Evolutionary conservation across 169 alveolate genomes (phyloP), one percentile per base, ranked within the genome.

Genomic region (Perkinsus olseni): DNA sequence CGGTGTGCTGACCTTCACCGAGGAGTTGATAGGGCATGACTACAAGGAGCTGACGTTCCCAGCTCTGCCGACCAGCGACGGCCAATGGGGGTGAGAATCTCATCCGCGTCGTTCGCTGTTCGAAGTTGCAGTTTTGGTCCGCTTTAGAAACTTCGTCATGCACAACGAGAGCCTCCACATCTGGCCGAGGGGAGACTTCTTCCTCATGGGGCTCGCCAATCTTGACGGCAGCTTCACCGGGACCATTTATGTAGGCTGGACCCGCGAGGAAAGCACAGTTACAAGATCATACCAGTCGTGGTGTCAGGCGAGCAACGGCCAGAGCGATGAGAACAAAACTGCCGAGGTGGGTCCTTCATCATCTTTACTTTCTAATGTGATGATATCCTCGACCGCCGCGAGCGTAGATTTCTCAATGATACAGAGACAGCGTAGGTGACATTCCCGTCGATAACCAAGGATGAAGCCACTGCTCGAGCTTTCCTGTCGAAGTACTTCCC

Each of bases 31-130:
- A 31, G 93, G 74, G 91, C 93, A 92, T 36, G 74, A 40, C 74
- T 92, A 92, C 45, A 45, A 62, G 74, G 93, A 92, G 39, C 38
- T 92, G 20, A 92, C 62, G 0, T 74, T 92, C 74, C 93, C 92
- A 10, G 37, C 82, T 24, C 17, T 62, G 31, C 31, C 82, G 82
- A 62, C 82, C 1, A 28, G 37, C 31, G 74, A 40, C 1, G 37
- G 74, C 37, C 92, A 8, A 91, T 40, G 34, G 38, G 92, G 74
- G 92, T 62, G 17, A 24, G 82, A 6, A 6, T 45, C 24, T 45
- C 62, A 17, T 45, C n/a, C n/a, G n/a, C 17, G 62, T 17, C 6
- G 62, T 45, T 24, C 34, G 31, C 34, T 24, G 31, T 24, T 62
- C 0, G 17, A 4, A 24, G 1, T 13, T 62, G 17, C 36, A 8